Conservation (phyloP, 179 eudicot species). For the Nepenthes alata region DNA sequence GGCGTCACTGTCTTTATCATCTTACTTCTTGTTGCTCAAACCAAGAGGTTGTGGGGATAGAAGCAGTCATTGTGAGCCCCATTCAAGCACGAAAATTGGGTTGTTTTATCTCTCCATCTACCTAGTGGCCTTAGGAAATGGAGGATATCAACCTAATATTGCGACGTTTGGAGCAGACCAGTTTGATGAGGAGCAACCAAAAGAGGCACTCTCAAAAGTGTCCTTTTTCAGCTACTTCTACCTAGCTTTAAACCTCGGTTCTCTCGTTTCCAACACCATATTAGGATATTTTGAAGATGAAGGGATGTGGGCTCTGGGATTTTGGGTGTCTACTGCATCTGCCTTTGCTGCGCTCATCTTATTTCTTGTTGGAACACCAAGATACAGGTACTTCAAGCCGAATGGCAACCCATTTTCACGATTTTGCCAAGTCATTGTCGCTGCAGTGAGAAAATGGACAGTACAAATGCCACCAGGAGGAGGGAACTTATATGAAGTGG, state of each 20-base stretch:
- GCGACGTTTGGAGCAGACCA: slow-evolving; percentile 86
- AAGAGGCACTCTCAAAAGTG: slow-evolving; percentile 45
- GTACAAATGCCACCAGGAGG: slow-evolving; percentile 25
- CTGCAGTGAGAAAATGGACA: slow-evolving; percentile 40
- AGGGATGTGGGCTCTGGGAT: slow-evolving; percentile 65
- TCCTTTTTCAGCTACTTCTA: slow-evolving; percentile 81
- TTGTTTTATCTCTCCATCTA: slow-evolving; percentile 62
- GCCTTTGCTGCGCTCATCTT: slow-evolving; percentile 49
- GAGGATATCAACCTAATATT: slow-evolving; percentile 73
- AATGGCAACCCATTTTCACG: slow-evolving; percentile 62
- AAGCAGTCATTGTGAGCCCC: slow-evolving; percentile 29
- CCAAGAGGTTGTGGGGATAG: slow-evolving; percentile 66
- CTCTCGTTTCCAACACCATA: slow-evolving; percentile 61
- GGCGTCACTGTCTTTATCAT: slow-evolving; percentile 40
- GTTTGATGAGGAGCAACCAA: slow-evolving; percentile 54
- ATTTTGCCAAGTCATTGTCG: slow-evolving; percentile 55
- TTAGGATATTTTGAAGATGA: slow-evolving; percentile 53
- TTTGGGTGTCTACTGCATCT: slow-evolving; percentile 59
- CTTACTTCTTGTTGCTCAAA: slow-evolving; percentile 48
- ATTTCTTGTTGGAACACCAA: slow-evolving; percentile 41
- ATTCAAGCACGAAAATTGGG: slow-evolving; percentile 36
- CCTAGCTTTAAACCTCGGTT: slow-evolving; percentile 67
- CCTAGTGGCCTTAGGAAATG: slow-evolving; percentile 66
- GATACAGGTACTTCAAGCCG: slow-evolving; percentile 55
- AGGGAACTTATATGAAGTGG: slow-evolving; percentile 35